phyloP scores from a whole-genome alignment of 768 basidiomycete species.

The Phaeotremella fagi region DNA sequence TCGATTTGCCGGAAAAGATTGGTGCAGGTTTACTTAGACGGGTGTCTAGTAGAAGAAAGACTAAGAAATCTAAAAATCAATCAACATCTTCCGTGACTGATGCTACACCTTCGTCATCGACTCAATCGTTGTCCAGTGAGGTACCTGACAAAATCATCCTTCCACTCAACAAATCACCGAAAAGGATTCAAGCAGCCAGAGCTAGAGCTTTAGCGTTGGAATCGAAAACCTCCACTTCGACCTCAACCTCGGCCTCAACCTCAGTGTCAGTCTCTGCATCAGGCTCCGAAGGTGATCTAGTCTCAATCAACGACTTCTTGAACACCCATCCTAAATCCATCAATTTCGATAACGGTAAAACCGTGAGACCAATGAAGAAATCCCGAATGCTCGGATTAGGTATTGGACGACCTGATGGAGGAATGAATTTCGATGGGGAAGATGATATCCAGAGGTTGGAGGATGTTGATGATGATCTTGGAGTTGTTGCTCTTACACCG shows the following conservation, averaged over 20 bases:
- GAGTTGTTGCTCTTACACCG: slow-evolving; percentile 32
- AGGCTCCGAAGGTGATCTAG: neutral
- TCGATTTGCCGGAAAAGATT: no score
- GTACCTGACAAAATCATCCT: neutral
- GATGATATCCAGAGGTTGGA: neutral
- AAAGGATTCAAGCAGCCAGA: neutral
- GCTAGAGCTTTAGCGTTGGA: no score
- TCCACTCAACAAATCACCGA: neutral
- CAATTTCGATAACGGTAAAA: slow-evolving; percentile 19
- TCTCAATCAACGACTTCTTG: neutral
- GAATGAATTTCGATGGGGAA: neutral
- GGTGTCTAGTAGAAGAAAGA: no score
- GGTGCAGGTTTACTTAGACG: no score
- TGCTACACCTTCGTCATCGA: neutral
- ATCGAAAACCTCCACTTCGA: no score
- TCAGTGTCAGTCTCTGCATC: neutral
- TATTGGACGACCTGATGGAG: slow-evolving; percentile 9
- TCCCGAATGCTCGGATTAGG: slow-evolving; percentile 29
- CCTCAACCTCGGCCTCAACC: neutral
- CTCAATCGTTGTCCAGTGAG: no score
- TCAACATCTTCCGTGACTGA: no score
- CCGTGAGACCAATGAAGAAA: slow-evolving; percentile 16
- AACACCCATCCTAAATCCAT: no score
- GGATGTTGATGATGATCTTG: slow-evolving; percentile 2
- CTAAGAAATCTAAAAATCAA: no score